Conservation (phyloP, 2,329 filamentous ascomycete genomes). For the Colletotrichum eremochloae region DNA sequence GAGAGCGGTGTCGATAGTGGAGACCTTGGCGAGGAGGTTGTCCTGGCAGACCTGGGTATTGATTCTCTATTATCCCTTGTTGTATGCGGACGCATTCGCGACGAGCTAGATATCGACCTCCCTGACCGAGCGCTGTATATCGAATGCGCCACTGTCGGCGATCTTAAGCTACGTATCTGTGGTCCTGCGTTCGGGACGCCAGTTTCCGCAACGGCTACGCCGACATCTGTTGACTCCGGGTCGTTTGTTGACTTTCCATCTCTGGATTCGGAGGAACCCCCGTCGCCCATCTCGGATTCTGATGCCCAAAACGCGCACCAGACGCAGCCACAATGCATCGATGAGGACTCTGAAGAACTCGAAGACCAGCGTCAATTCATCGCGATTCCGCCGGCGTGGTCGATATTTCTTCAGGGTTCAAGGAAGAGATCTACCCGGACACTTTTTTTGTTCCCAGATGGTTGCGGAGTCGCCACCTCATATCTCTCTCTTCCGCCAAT, state of each 20-base stretch:
- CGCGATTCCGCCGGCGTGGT: slow-evolving; percentile 62
- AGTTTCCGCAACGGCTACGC: too few species aligned
- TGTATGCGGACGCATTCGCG: slow-evolving; percentile 67
- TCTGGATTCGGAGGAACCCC: slow-evolving; percentile 52
- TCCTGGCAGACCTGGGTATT: slow-evolving; percentile 69
- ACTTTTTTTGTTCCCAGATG: slow-evolving; percentile 67
- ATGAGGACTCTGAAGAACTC: slow-evolving; percentile 59
- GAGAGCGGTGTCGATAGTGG: slow-evolving; percentile 67
- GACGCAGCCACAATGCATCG: too few species aligned
- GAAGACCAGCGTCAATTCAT: too few species aligned
- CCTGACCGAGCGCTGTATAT: slow-evolving; percentile 63
- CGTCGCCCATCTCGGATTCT: too few species aligned
- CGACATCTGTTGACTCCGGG: slow-evolving; percentile 46
- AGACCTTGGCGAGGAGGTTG: slow-evolving; percentile 68
- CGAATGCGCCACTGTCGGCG: slow-evolving; percentile 66
- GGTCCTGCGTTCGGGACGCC: neutral
- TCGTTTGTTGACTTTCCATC: too few species aligned
- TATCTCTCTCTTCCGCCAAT: slow-evolving; percentile 72
- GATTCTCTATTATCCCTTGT: slow-evolving; percentile 72
- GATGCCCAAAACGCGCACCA: too few species aligned
- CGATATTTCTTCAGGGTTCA: slow-evolving; percentile 63
- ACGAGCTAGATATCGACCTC: slow-evolving; percentile 69
- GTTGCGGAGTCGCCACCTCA: slow-evolving; percentile 72
- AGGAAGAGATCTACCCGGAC: slow-evolving; percentile 56
- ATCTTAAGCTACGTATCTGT: slow-evolving; percentile 57